Percentiles rank a stretch among this genome's conserved stretches.
Conservation (phyloP, 176 grass and related monocot genomes). For the Tuctoria greenei region DNA sequence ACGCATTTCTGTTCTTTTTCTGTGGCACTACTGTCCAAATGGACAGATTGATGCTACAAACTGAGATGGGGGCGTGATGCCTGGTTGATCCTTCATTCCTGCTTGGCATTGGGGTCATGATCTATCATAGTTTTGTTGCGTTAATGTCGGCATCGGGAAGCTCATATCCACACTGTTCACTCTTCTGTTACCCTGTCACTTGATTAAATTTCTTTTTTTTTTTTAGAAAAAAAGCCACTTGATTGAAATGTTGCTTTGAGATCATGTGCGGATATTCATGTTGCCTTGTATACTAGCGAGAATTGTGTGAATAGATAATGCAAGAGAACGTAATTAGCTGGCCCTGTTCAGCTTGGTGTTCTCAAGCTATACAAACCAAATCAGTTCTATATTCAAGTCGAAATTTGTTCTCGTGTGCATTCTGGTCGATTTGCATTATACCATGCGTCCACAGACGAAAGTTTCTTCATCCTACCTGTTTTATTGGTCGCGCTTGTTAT, state of each 20-base stretch:
- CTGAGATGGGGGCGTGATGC: not conserved
- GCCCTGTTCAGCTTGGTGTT: not conserved
- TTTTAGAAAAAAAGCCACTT: no score
- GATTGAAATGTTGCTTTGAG: not conserved
- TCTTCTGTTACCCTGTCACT: not conserved
- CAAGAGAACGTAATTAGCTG: not conserved
- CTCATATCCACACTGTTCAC: not conserved
- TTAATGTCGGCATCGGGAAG: not conserved
- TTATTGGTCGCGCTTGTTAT: not conserved
- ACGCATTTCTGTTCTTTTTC: not conserved
- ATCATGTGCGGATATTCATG: not conserved
- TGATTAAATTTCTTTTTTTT: no score
- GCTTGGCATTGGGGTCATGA: not conserved
- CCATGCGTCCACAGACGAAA: not conserved
- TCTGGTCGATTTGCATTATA: not conserved
- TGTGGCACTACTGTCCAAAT: not conserved
- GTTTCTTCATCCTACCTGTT: not conserved
- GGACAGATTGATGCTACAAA: not conserved
- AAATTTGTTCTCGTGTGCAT: not conserved
- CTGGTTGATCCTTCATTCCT: constrained; percentile 13
- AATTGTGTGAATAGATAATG: not conserved
- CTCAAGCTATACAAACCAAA: not conserved
- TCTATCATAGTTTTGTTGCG: not conserved
- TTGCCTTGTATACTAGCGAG: not conserved
- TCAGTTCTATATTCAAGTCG: not conserved